phyloP scores from a whole-genome alignment of 139 green algal species.

The Eudorina sp. region DNA sequence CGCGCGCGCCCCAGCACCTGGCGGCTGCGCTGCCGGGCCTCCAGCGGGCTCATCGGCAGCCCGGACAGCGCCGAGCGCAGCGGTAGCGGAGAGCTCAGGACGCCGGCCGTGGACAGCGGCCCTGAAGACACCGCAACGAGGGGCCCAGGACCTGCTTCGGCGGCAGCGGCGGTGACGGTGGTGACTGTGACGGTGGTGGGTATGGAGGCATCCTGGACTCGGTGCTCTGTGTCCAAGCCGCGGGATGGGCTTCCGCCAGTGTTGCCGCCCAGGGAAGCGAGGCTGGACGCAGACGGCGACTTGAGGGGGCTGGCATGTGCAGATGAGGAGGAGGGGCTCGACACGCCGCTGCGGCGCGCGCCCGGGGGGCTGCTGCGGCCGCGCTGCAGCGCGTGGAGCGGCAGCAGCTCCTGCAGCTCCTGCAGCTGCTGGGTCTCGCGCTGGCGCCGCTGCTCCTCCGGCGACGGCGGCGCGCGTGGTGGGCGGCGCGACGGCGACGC shows the following conservation, averaged over 20 bases:
- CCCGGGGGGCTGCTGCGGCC: not conserved
- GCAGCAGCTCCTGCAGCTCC: slow-evolving; percentile 8
- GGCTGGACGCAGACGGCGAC: no score
- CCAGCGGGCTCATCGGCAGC: not conserved
- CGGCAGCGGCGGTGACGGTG: no score
- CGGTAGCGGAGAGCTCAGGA: no score
- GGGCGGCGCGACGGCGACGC: not conserved
- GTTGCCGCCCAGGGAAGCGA: no score
- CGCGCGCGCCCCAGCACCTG: slow-evolving; percentile 1
- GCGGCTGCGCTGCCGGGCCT: not conserved
- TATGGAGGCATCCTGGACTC: no score
- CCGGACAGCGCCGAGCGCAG: not conserved
- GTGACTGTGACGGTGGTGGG: no score
- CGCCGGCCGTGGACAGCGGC: no score
- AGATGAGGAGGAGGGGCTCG: not conserved
- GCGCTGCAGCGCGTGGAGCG: not conserved
- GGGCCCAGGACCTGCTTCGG: no score
- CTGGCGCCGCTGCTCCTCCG: not conserved
- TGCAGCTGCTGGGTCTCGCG: not conserved
- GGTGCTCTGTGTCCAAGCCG: no score
- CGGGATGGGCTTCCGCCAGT: no score
- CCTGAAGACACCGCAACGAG: no score
- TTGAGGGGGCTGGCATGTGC: no score
- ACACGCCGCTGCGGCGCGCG: not conserved
- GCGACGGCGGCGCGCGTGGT: not conserved